These are phyloP conservation scores for Aspergillus funiculosus DNA, from an alignment of 495 filamentous ascomycete species.

Conservation along the genomic window DNA sequence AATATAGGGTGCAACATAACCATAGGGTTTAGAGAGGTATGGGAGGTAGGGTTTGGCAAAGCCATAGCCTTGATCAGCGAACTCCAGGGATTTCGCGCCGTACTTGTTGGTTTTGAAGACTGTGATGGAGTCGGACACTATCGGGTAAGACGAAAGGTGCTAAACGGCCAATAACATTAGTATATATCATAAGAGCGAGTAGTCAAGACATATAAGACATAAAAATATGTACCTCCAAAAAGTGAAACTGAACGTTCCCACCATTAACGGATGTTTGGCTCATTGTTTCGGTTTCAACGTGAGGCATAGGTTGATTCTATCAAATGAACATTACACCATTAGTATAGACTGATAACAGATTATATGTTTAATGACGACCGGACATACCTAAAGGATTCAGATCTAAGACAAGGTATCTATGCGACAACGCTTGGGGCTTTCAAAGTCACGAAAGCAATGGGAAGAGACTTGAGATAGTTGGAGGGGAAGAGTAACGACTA, in stretches of 20 bases:
- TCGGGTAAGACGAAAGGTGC: constrained; percentile 82
- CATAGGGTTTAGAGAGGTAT: constrained; percentile 69
- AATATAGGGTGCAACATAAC: constrained; percentile 75
- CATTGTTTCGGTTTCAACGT: constrained; percentile 41
- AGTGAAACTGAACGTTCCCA: constrained; percentile 59
- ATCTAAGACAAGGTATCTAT: background rate
- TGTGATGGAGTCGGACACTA: constrained; percentile 71
- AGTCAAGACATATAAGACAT: constrained; percentile 37
- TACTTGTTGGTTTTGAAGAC: constrained; percentile 73
- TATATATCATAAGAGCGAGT: background rate
- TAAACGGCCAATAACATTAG: constrained; percentile 26
- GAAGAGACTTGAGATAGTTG: background rate
- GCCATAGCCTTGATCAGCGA: constrained; percentile 62
- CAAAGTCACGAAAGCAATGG: no score
- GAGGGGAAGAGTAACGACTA: constrained; percentile 5
- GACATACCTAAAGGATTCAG: background rate
- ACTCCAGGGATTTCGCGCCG: constrained; percentile 72
- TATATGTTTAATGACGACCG: background rate
- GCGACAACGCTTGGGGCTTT: no score
- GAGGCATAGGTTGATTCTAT: constrained; percentile 35
- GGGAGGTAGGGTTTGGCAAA: constrained; percentile 69
- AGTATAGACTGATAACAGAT: constrained; percentile 1
- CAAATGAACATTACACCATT: background rate
- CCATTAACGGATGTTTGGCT: constrained; percentile 56
- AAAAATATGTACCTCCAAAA: constrained; percentile 64